Conservation (phyloP, 306 rosid species). For the Trichosanthes cucumerina region DNA sequence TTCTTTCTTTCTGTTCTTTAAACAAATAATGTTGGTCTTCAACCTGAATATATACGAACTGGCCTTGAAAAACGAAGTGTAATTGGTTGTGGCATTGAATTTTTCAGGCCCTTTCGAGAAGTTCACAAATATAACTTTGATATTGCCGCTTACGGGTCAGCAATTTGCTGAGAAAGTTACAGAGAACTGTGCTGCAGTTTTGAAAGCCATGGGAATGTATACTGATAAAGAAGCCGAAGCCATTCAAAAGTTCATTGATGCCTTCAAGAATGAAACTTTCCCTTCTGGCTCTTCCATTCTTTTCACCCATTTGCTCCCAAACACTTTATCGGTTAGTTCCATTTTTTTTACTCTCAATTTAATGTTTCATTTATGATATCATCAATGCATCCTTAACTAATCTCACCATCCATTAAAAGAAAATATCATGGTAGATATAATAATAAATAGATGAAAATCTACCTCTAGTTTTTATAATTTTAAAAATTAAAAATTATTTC, state of each 20-base stretch:
- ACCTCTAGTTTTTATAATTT: no score
- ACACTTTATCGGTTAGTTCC: slow-evolving; percentile 35
- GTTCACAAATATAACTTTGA: slow-evolving; percentile 34
- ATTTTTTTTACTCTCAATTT: background rate
- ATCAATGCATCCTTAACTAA: background rate
- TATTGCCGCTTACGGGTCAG: slow-evolving; percentile 37
- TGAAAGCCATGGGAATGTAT: slow-evolving; percentile 61
- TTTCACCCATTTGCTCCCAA: slow-evolving; percentile 45
- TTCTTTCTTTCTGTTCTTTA: no score
- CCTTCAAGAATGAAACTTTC: slow-evolving; percentile 40
- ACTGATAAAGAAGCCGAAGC: slow-evolving; percentile 57
- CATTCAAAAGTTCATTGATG: slow-evolving; percentile 31
- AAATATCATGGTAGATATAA: no score
- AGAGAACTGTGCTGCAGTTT: slow-evolving; percentile 45
- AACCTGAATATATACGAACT: no score
- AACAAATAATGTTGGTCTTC: no score
- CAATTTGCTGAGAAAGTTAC: slow-evolving; percentile 54
- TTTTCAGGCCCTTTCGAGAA: slow-evolving; percentile 64
- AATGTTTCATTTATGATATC: background rate
- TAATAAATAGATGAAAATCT: no score
- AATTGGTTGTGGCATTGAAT: no score
- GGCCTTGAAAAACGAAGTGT: no score
- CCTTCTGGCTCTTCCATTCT: slow-evolving; percentile 57
- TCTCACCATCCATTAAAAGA: no score
- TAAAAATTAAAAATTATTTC: no score